phyloP scores from a whole-genome alignment of 371 early-diverging fungal species.

The Furculomyces boomerangus region DNA sequence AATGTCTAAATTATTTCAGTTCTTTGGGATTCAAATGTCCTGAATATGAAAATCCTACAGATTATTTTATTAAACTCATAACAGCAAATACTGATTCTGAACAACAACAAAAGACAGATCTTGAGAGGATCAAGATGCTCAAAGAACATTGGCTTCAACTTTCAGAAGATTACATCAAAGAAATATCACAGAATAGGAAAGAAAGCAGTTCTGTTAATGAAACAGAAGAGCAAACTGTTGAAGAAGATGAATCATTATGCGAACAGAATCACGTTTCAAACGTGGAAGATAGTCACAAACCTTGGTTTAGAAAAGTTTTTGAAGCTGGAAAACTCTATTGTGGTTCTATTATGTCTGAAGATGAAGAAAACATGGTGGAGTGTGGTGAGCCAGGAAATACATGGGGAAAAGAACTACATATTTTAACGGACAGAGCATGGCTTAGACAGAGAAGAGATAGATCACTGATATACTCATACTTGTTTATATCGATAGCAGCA shows the following conservation, averaged over 20 bases:
- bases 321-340: no score
- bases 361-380: no score
- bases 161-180: no score
- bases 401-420: constrained; percentile 9
- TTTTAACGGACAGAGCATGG: constrained; percentile 11
- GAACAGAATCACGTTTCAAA: no score
- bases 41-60: constrained; percentile 31
- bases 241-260: no score
- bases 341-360: no score
- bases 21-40: constrained; percentile 33
- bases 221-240: no score
- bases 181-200: no score
- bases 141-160: constrained; percentile 17
- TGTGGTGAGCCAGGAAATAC: no score
- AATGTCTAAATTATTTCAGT: constrained; percentile 31
- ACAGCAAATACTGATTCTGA: constrained; percentile 21
- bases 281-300: no score
- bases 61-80: constrained; percentile 36
- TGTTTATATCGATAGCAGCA: background rate
- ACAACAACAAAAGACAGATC: constrained; percentile 8
- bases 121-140: constrained; percentile 14
- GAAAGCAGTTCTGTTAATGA: no score
- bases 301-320: no score
- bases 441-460: constrained; percentile 10
- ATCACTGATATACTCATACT: constrained; percentile 12